phyloP scores from a whole-genome alignment of 441 rosid species.

The Erodium trifolium region DNA sequence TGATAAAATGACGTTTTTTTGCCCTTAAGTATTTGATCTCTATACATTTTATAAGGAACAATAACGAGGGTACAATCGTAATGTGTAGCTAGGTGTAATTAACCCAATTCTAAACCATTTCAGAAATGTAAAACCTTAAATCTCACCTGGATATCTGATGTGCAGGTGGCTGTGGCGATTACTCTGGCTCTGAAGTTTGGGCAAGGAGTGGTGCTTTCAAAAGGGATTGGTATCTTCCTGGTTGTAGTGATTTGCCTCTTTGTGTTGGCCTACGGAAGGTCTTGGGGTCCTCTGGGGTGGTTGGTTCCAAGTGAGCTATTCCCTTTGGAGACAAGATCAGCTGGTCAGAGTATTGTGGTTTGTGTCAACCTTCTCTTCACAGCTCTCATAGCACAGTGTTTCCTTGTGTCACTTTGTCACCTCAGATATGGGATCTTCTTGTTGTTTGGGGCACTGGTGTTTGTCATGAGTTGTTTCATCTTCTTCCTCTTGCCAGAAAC shows the following conservation, averaged over 20 bases:
- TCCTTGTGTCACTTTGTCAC: slow-evolving; percentile 64
- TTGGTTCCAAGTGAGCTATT: slow-evolving; percentile 79
- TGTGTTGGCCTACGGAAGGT: slow-evolving; percentile 75
- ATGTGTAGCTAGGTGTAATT: too few species aligned
- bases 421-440: slow-evolving; percentile 69
- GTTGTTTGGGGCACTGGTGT: slow-evolving; percentile 51
- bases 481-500: slow-evolving; percentile 79
- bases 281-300: slow-evolving; percentile 98
- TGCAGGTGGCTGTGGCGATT: slow-evolving; percentile 51
- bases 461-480: slow-evolving; percentile 57
- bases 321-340: slow-evolving; percentile 77
- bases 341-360: slow-evolving; percentile 77
- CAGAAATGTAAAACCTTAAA: background rate
- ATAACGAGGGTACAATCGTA: too few species aligned
- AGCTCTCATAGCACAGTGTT: slow-evolving; percentile 78
- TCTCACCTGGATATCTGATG: background rate
- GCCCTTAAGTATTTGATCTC: too few species aligned
- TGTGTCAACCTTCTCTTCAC: slow-evolving; percentile 78
- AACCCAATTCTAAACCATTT: background rate
- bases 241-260: slow-evolving; percentile 62
- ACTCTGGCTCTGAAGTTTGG: slow-evolving; percentile 64
- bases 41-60: too few species aligned
- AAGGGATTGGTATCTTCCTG: slow-evolving; percentile 43
- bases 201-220: slow-evolving; percentile 42
- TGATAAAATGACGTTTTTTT: too few species aligned